Evolutionary conservation across 192 early-diverging fungal species (phyloP).

Genomic region (Coemansia guatemalensis): DNA sequence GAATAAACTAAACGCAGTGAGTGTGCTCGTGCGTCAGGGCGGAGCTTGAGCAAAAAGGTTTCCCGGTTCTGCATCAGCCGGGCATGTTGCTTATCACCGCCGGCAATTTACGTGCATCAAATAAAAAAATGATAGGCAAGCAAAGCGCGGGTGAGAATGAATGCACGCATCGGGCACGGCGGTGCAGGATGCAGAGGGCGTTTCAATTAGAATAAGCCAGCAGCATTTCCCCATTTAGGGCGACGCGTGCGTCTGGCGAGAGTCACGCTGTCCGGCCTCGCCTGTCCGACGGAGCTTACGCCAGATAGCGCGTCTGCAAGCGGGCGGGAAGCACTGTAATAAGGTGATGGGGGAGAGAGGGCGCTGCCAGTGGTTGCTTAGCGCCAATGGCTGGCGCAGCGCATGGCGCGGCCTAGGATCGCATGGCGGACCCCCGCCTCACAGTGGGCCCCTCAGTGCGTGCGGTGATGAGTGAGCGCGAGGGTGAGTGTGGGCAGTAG

Average conservation of each 20-base stretch:
- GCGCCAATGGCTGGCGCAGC: conserved; percentile 15
- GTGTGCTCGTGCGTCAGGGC: neutral
- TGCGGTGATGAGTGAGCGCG: neutral
- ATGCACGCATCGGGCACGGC: neutral
- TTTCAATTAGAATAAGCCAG: neutral
- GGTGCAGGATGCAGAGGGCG: neutral
- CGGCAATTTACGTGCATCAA: neutral
- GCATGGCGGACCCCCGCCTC: conserved; percentile 6
- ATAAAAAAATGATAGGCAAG: neutral
- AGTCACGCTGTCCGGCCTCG: neutral
- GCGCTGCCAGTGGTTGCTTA: neutral
- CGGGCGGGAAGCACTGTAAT: neutral
- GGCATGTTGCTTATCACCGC: neutral
- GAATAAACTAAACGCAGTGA: neutral
- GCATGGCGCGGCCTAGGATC: conserved; percentile 12
- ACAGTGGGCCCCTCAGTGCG: neutral
- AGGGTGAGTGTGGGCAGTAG: neutral
- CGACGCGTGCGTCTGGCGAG: neutral
- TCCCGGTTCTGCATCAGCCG: neutral
- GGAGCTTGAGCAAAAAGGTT: neutral
- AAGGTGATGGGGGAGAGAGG: too few relatives aligned
- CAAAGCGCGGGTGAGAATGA: neutral
- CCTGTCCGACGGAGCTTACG: neutral
- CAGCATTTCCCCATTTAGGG: neutral
- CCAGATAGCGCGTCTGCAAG: neutral